phyloP scores from a whole-genome alignment of 306 rosid species.

The Phaseolus lunatus region DNA sequence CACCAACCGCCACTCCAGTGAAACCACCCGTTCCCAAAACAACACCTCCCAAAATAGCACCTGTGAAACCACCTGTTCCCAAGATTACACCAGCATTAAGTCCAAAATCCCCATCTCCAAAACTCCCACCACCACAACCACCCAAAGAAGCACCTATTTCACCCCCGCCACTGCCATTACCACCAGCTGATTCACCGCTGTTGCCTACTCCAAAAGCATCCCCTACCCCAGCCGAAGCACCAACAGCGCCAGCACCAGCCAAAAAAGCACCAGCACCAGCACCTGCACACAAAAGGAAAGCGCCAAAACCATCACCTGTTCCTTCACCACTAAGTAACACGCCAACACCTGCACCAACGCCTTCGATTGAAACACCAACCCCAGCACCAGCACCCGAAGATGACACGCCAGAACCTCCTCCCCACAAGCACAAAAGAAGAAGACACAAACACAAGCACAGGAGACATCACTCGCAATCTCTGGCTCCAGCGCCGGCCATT shows the following conservation, averaged over 20 bases:
- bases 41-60: conserved; percentile 20
- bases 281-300: conserved; percentile 54
- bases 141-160: conserved; percentile 61
- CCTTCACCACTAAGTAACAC: conserved; percentile 57
- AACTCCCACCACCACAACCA: conserved; percentile 62
- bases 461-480: conserved; percentile 58
- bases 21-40: conserved; percentile 2
- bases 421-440: conserved; percentile 68
- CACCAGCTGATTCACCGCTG: conserved; percentile 31
- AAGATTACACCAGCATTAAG: conserved; percentile 60
- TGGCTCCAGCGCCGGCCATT: conserved; percentile 64
- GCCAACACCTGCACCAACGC: conserved; percentile 64
- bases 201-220: conserved; percentile 40
- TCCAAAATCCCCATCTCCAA: conserved; percentile 62
- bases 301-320: conserved; percentile 62
- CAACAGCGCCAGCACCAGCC: too few relatives aligned
- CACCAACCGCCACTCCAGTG: background rate
- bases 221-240: conserved; percentile 57
- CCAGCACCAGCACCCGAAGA: conserved; percentile 56
- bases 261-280: conserved; percentile 44
- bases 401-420: conserved; percentile 61
- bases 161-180: conserved; percentile 50
- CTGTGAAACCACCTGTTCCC: conserved; percentile 45
- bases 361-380: conserved; percentile 47
- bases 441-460: conserved; percentile 64